Base-by-base conservation (phyloP, 139 green algal genomes). In the Chlamydomonas schloesseri region DNA sequence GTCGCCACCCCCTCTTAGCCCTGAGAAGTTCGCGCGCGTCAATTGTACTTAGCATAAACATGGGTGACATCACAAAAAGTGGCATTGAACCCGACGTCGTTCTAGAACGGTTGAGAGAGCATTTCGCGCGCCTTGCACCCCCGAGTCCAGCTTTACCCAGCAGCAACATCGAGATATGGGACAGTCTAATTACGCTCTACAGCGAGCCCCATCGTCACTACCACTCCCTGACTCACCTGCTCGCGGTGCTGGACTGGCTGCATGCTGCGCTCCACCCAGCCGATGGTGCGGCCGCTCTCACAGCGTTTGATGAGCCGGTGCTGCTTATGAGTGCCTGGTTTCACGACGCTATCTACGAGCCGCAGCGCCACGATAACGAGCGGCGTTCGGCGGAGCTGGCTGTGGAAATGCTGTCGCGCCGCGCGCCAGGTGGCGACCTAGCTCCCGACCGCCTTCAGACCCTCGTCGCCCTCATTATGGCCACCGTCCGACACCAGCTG, bases 131-230 rank as follows among this genome's bases (percentile, higher is more conserved):
- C 42, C n/a, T n/a, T n/a, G n/a, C n/a, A n/a, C n/a, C n/a, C n/a
- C n/a, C n/a, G n/a, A n/a, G n/a, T n/a, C n/a, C n/a, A n/a, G n/a
- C n/a, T n/a, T n/a, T n/a, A n/a, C n/a, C n/a, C n/a, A n/a, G n/a
- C n/a, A n/a, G 8, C 42, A 29, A 71, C 13, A 21, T 9, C n/a
- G 64, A 71, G 29, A 42, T 10, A 1, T 37, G 29, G 29, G 29
- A 71, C 14, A 13, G 10, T 6, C n/a, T 71, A 5, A 29, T 71
- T 0, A 2, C n/a, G 24, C 26, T 29, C 2, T 71, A 71, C 64
- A 71, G 64, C 64, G 68, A 73, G 68, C 68, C 68, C 10, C 68
- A 73, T 15, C 33, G 68, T 1, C 68, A 73, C 33, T 73, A 73
- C 33, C 68, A 73, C 68, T 3, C 68, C 29, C 33, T 73, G 33